phyloP scores from a whole-genome alignment of 2,329 filamentous ascomycete genomes.

The Akanthomyces uredinophilus region DNA sequence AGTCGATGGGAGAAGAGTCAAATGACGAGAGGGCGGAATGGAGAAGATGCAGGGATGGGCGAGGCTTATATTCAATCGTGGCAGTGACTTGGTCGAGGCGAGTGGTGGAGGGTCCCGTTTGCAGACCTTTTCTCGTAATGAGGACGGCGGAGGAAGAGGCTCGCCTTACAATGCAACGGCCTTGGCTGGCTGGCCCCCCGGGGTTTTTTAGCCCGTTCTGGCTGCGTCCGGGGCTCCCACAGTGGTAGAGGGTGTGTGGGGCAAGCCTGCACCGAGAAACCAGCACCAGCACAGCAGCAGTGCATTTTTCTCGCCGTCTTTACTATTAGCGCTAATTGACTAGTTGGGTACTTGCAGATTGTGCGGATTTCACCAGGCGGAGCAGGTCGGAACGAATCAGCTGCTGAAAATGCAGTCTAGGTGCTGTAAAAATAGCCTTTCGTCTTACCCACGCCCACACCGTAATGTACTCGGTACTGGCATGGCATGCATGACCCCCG shows the following conservation, averaged over 20 bases:
- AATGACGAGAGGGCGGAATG: not conserved
- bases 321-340: not conserved
- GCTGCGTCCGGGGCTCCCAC: not conserved
- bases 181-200: not conserved
- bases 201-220: not conserved
- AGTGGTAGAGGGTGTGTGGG: not conserved
- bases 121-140: not conserved
- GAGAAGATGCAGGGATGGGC: not conserved
- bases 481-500: not conserved
- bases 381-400: not conserved
- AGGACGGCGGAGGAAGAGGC: not conserved
- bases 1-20: no score
- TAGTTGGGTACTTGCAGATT: not conserved
- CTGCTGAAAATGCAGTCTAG: not conserved
- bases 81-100: no score
- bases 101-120: slow-evolving; percentile 4
- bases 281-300: not conserved
- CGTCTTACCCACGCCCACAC: not conserved
- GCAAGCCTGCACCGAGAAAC: not conserved
- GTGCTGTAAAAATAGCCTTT: not conserved
- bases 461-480: no score
- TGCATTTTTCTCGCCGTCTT: not conserved
- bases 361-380: not conserved
- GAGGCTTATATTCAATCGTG: not conserved
- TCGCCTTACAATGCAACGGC: not conserved